Conservation (phyloP, 305 asterid genomes). For the Solanum hybrid region DNA sequence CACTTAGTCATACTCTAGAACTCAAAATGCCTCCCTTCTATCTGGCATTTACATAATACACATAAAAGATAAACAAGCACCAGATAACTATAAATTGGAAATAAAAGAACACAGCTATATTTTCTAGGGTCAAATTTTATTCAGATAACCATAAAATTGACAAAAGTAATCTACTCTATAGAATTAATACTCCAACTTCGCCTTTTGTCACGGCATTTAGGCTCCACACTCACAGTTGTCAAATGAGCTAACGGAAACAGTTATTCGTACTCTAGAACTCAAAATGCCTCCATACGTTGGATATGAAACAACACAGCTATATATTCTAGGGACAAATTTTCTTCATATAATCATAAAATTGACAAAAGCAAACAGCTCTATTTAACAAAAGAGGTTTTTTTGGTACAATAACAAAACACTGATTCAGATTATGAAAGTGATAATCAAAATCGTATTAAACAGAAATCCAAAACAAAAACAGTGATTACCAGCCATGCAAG, state of each 20-base stretch:
- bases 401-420: not conserved
- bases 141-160: not conserved
- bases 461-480: not conserved
- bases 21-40: not conserved
- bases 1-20: not conserved
- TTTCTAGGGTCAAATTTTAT: not conserved
- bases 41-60: not conserved
- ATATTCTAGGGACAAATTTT: not conserved
- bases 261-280: not conserved
- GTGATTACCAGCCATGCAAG: conserved; percentile 26
- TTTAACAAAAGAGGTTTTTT: not conserved
- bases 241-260: not conserved
- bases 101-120: not conserved
- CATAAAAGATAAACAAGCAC: not conserved
- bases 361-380: not conserved
- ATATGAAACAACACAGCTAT: not conserved
- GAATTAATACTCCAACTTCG: not conserved
- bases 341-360: not conserved
- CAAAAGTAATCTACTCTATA: not conserved
- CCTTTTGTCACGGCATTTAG: not conserved
- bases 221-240: not conserved
- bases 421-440: not conserved
- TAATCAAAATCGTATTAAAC: not conserved
- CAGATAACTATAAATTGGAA: not conserved
- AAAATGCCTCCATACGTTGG: not conserved